Base-by-base conservation (phyloP, 495 filamentous ascomycete genomes). In the Lophiostoma macrostomum region DNA sequence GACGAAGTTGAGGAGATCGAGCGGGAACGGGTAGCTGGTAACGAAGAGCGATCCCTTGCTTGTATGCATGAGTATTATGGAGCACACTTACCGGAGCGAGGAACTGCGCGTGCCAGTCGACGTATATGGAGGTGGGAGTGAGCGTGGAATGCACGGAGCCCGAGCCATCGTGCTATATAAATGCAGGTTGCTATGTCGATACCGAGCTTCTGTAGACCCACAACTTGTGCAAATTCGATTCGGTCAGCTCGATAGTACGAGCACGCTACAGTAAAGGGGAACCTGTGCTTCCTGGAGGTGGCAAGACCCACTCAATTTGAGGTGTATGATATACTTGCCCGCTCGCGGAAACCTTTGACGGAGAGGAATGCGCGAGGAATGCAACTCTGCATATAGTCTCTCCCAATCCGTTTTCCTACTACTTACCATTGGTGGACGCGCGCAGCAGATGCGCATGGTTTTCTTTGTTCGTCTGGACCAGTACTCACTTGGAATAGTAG, bases 31-130 rank as follows among this genome's bases (percentile, higher is more conserved):
- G 13, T 12, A n/a, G n/a, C 20, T 24, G 2, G 20, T 2, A 7
- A 22, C 12, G 40, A n/a, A 22, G 3, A n/a, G 3, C 19, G 12
- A 13, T 32, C 31, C 40, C 28, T 25, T 54, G 39, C 29, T 3
- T 31, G 16, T 19, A 23, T 6, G n/a, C n/a, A n/a, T n/a, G n/a
- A n/a, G n/a, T n/a, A n/a, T n/a, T n/a, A n/a, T n/a, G n/a, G n/a
- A n/a, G n/a, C n/a, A 43, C 8, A 46, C 53, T 23, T 56, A 56
- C 53, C 49, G 23, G 13, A 53, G 6, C 16, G 55, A 52, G 27
- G 7, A 11, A 46, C 38, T 46, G 19, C 28, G 27, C 34, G 14
- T 39, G 27, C 41, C 38, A 30, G 14, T 52, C 32, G 39, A 22
- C 6, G 40, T 46, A 37, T 52, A 47, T 1, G 55, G 39, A 12